phyloP scores from a whole-genome alignment of 371 early-diverging fungal species.

The Actinomucor elegans region DNA sequence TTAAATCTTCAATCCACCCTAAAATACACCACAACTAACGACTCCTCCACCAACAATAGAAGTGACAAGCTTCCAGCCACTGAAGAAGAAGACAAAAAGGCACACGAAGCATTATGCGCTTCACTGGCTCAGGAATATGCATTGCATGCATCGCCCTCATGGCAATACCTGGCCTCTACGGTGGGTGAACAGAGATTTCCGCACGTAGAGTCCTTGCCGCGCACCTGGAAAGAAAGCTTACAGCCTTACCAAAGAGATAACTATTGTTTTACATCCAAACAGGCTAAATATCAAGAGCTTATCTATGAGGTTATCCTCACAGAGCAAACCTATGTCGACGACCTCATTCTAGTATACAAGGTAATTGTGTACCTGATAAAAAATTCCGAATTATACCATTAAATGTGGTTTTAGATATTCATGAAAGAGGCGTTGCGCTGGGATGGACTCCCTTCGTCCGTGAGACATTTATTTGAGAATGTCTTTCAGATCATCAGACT shows the following conservation, averaged over 20 bases:
- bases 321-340: slow-evolving; percentile 61
- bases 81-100: slow-evolving; percentile 10
- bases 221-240: slow-evolving; percentile 27
- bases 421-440: slow-evolving; percentile 41
- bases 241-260: not conserved
- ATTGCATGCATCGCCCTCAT: slow-evolving; percentile 9
- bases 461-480: slow-evolving; percentile 57
- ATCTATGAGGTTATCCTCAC: slow-evolving; percentile 66
- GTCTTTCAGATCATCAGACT: slow-evolving; percentile 48
- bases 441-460: slow-evolving; percentile 48
- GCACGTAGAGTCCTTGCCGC: slow-evolving; percentile 11
- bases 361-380: slow-evolving; percentile 26
- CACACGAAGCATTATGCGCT: not conserved
- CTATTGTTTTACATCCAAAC: slow-evolving; percentile 15
- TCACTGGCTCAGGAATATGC: slow-evolving; percentile 7
- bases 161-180: slow-evolving; percentile 14
- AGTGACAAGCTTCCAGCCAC: slow-evolving; percentile 1
- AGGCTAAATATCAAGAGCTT: slow-evolving; percentile 62
- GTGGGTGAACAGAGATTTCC: slow-evolving; percentile 3
- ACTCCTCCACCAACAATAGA: not conserved
- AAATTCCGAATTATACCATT: not conserved
- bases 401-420: slow-evolving; percentile 47
- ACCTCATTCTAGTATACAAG: slow-evolving; percentile 57
- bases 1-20: slow-evolving; percentile 5
- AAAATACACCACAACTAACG: slow-evolving; percentile 6